Base-by-base conservation (phyloP, 352 stramenopile genomes). In the Phytophthora aleatoria region DNA sequence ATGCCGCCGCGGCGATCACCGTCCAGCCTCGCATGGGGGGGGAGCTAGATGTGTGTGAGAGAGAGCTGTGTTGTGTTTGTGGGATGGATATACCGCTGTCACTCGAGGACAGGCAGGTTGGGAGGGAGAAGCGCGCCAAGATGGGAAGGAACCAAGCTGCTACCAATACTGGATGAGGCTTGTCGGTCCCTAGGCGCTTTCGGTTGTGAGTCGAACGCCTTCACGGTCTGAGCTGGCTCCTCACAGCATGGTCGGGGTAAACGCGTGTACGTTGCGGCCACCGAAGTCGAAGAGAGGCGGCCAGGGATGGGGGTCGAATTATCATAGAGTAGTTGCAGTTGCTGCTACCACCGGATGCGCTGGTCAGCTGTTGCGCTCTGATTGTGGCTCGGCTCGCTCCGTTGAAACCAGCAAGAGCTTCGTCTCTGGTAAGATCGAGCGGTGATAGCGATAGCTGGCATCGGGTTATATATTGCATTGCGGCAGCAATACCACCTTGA, bases 191-290 rank as follows among this genome's bases (percentile, higher is more conserved):
- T 47, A 41, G 35, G 43, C 44, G 48, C 50, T 42, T 69, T 69
- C 47, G 35, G 49, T 69, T 65, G 35, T 67, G 60, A 42, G 31
- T 55, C 31, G 35, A 38, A 45, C 38, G 45, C 5, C 38, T 44
- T 66, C 50, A 13, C 15, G 16, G 20, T 64, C 36, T 69, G 55
- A 61, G 59, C 59, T 67, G 59, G 59, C 59, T 67, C 52, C 42
- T 44, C 10, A 33, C 15, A 20, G 24, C 5, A 10, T 1, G 16
- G 42, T 48, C 20, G 42, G 42, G 16, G 16, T 11, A 12, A 20
- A 30, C 11, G 15, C n/a, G 28, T 31, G 27, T 36, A 13, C 10
- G 36, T 11, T 65, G 15, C 39, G 13, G 36, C 43, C 59, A 67
- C 59, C 50, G 50, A 54, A n/a, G 11, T 1, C 13, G 27, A 35